Conservation (phyloP, 495 filamentous ascomycete species). For the Patellaria atrata region DNA sequence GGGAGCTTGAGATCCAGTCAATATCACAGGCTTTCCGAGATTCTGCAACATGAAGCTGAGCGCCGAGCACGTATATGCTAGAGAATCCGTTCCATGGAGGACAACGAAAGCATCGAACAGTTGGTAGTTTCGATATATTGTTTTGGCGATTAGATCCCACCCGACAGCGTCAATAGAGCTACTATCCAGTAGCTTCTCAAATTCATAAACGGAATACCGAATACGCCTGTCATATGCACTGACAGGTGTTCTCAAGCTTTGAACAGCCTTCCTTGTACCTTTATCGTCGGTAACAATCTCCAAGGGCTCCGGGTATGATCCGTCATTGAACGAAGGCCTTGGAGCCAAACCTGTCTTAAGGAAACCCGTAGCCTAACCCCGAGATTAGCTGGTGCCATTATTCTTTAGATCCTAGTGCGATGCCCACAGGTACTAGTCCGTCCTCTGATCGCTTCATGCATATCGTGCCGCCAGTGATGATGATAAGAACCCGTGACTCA, state of each 20-base stretch:
- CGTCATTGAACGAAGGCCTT: slow-evolving; percentile 81
- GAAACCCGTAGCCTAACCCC: slow-evolving; percentile 46
- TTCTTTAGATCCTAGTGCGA: not conserved
- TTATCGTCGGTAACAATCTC: slow-evolving; percentile 38
- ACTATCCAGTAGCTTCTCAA: slow-evolving; percentile 75
- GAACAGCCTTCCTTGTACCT: slow-evolving; percentile 31
- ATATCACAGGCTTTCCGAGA: slow-evolving; percentile 79
- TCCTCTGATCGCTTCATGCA: slow-evolving; percentile 60
- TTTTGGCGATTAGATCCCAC: slow-evolving; percentile 72
- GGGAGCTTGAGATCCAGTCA: slow-evolving; percentile 83
- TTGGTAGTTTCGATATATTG: slow-evolving; percentile 62
- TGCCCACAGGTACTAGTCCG: slow-evolving; percentile 33
- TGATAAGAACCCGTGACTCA: slow-evolving; percentile 72
- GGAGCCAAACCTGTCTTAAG: slow-evolving; percentile 70
- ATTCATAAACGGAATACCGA: slow-evolving; percentile 78
- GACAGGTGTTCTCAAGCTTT: slow-evolving; percentile 62
- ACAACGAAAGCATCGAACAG: slow-evolving; percentile 91
- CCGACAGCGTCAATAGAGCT: slow-evolving; percentile 82
- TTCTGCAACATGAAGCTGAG: slow-evolving; percentile 91
- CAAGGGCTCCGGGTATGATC: slow-evolving; percentile 41
- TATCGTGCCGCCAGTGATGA: slow-evolving; percentile 93
- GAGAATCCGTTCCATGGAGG: slow-evolving; percentile 88
- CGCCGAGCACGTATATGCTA: slow-evolving; percentile 85
- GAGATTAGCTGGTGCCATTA: not conserved
- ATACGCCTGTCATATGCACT: slow-evolving; percentile 71